Conservation (phyloP, 495 filamentous ascomycete species). For the Daldinia grandis region DNA sequence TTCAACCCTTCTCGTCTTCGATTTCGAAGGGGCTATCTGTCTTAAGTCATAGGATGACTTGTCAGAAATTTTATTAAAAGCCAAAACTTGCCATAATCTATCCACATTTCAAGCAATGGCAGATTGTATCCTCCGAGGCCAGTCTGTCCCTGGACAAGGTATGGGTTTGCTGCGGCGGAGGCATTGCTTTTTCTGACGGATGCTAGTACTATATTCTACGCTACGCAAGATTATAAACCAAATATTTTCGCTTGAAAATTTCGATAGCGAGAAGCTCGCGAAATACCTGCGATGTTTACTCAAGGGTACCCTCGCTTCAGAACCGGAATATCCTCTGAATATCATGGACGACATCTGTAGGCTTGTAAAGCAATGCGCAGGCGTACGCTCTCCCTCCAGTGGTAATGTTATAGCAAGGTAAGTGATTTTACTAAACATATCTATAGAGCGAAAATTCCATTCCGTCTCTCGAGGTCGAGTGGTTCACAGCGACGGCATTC, state of each 20-base stretch:
- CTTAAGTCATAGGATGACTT: conserved; percentile 74
- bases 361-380: conserved; percentile 54
- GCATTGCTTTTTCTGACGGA: conserved; percentile 11
- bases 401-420: neutral
- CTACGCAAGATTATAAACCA: conserved; percentile 70
- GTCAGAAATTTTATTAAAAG: conserved; percentile 66
- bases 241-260: conserved; percentile 62
- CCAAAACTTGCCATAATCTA: conserved; percentile 49
- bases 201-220: conserved; percentile 56
- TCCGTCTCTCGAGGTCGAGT: conserved; percentile 76
- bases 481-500: conserved; percentile 77
- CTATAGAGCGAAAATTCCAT: conserved; percentile 60
- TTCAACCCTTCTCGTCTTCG: conserved; percentile 69
- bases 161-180: conserved; percentile 19
- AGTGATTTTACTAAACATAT: conserved; percentile 1
- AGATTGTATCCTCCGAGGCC: conserved; percentile 66
- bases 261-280: conserved; percentile 64
- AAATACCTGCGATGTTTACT: conserved; percentile 80
- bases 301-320: conserved; percentile 63
- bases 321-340: conserved; percentile 57
- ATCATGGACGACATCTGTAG: conserved; percentile 65
- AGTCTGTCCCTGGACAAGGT: conserved; percentile 59
- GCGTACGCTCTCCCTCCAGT: conserved; percentile 43
- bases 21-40: conserved; percentile 76
- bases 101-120: conserved; percentile 61